Base-by-base conservation (phyloP, 345 rosid genomes). In the Physaria fendleri region DNA sequence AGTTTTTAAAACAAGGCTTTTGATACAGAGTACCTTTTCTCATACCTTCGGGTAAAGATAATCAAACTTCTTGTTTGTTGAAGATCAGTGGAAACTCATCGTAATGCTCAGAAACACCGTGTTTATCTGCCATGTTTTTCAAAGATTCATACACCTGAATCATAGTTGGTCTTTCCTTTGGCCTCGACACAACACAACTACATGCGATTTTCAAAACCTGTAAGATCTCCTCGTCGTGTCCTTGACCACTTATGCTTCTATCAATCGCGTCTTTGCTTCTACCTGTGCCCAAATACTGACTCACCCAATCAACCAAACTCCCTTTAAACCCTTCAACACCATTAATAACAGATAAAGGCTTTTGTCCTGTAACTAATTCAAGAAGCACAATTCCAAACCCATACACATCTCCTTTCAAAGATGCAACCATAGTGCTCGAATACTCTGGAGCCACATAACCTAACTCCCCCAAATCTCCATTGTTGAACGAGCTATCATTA, bases 291-390 rank as follows among this genome's bases (percentile, higher is more conserved):
- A 56, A 45, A 24, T 59, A 34, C 47, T 55, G 73, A 50, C 57
- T 67, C 24, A 79, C 79, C 90, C 84, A 84, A 13, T 81, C 82
- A 65, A 84, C 86, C 59, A 84, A 66, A 73, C 72, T 79, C 33
- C 78, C 84, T 50, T 70, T 81, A 52, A 79, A 83, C 38, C 72
- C 82, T 12, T 77, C 84, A 14, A 75, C 81, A 8, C 62, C 79
- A 6, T 39, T 52, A 38, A 27, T 68, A n/a, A 63, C 37, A 22
- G 47, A 80, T 20, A 76, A 18, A 5, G 82, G 78, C 28, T 76
- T 80, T 66, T 77, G 76, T 22, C 82, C 82, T 0, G 82, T 73
- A 8, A 76, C 76, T 37, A 78, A 55, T 51, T 76, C 80, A 12
- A 78, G 66, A 59, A 83, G 85, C 47, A 83, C 85, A 43, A 80